Evolutionary conservation across 106 monocot genomes (phyloP), one percentile per base, ranked within the genome.

Genomic region (Dioscorea dumetorum): DNA sequence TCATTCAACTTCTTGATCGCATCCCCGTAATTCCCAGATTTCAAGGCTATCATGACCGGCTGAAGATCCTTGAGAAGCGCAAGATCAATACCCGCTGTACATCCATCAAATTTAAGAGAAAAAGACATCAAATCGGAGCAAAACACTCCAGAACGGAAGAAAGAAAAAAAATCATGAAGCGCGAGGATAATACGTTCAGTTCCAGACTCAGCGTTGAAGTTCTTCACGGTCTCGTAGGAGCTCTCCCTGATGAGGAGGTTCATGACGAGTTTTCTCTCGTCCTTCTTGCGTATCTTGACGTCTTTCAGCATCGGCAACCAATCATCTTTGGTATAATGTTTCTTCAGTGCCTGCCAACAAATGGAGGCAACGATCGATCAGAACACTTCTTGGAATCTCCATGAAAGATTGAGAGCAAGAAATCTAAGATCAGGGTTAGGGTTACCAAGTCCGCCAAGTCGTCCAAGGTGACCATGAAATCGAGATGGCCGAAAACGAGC

Each of bases 241-340:
- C 84, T 81, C 60, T 82, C 88, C 0, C 79, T 88, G 22, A 84
- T 76, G 23, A 88, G 84, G 24, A 84, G 84, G 62, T 88, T 79
- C 88, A 88, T 81, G 20, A 84, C 81, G 17, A 88, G 79, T 76
- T 72, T 81, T 64, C 84, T 82, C 84, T 84, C 77, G 66, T 88
- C 88, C 41, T 82, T 74, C 57, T 82, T 88, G 61, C 81, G 69
- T 34, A 88, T 82, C 65, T 64, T 70, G 7, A 84, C 81, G 10
- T 84, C 81, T 31, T 51, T 79, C n/a, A 84, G 73, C 65, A 73
- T 74, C 59, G 67, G 68, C 62, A 81, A 80, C 81, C 85, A 81
- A 13, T 85, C 80, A 31, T 85, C 80, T 63, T 58, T 73, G 50
- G 74, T 71, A 28, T 28, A 28, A 3, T 28, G 28, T 28, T 28